These are phyloP conservation scores for Puya raimondii DNA, from an alignment of 176 grass and related monocot species.

Conservation along the genomic window DNA sequence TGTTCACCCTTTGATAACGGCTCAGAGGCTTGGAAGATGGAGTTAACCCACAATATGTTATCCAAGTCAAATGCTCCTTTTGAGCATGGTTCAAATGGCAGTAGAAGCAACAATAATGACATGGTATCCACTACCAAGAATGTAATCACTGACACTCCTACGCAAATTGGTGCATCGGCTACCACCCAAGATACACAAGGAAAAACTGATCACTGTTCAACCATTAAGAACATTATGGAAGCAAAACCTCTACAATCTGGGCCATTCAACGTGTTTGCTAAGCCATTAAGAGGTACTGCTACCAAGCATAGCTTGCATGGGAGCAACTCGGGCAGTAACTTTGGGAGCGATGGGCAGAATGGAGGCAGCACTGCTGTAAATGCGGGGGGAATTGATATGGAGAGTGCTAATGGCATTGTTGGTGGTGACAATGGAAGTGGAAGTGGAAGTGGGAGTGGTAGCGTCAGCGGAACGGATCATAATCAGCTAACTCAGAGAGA, in stretches of 20 bases:
- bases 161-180: slow-evolving; percentile 34
- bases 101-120: slow-evolving; percentile 60
- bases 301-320: slow-evolving; percentile 51
- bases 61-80: slow-evolving; percentile 41
- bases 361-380: slow-evolving; percentile 32
- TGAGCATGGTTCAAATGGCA: slow-evolving; percentile 77
- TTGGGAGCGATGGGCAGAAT: slow-evolving; percentile 57
- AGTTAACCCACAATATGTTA: slow-evolving; percentile 43
- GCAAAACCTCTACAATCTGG: slow-evolving; percentile 29
- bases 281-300: slow-evolving; percentile 51
- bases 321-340: slow-evolving; percentile 70
- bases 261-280: slow-evolving; percentile 35
- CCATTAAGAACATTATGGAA: slow-evolving; percentile 16
- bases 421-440: slow-evolving; percentile 34
- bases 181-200: slow-evolving; percentile 20
- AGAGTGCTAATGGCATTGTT: slow-evolving; percentile 30
- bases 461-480: slow-evolving; percentile 36
- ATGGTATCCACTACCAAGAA: slow-evolving; percentile 79
- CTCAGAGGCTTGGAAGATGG: slow-evolving; percentile 57
- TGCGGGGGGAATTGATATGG: slow-evolving; percentile 38
- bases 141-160: slow-evolving; percentile 42
- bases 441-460: slow-evolving; percentile 48
- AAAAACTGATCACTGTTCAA: slow-evolving; percentile 26
- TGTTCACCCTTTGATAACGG: slow-evolving; percentile 58
- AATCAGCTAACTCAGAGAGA: slow-evolving; percentile 49